A percentile compares a stretch with the other conserved stretches of the same genome.
Conservation (phyloP, 257 asterid genomes). For the Penstemon newberryi region DNA sequence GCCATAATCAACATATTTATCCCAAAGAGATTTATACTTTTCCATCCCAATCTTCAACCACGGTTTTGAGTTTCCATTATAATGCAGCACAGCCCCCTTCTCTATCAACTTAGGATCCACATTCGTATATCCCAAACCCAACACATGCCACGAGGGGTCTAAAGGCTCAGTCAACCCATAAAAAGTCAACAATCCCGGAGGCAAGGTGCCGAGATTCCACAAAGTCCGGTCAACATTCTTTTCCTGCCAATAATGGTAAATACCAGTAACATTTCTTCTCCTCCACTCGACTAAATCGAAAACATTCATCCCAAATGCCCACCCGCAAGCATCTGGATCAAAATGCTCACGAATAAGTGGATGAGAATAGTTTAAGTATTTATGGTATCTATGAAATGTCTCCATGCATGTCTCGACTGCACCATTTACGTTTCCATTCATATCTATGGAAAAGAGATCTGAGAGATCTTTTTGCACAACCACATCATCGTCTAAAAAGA, state of each 20-base stretch:
- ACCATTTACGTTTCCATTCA: conserved; percentile 64
- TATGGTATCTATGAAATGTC: conserved; percentile 66
- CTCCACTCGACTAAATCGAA: conserved; percentile 68
- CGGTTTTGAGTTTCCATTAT: conserved; percentile 66
- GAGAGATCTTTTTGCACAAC: conserved; percentile 65
- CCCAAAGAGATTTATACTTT: conserved; percentile 68
- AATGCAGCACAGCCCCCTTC: conserved; percentile 69
- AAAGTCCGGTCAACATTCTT: conserved; percentile 59
- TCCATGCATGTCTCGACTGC: conserved; percentile 74
- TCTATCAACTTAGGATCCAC: conserved; percentile 55
- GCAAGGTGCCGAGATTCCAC: conserved; percentile 71
- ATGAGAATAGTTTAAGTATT: conserved; percentile 66
- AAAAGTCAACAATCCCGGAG: conserved; percentile 63
- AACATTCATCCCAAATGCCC: conserved; percentile 73
- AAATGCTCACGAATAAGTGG: conserved; percentile 68
- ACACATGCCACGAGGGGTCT: conserved; percentile 63
- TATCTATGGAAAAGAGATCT: conserved; percentile 44
- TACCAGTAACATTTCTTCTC: conserved; percentile 55
- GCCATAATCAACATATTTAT: conserved; percentile 53
- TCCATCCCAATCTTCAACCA: conserved; percentile 74
- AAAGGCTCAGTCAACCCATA: conserved; percentile 63
- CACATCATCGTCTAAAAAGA: conserved; percentile 65
- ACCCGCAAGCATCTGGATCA: conserved; percentile 69
- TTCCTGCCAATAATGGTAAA: conserved; percentile 70
- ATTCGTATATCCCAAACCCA: conserved; percentile 62